phyloP scores from a whole-genome alignment of 768 basidiomycete species.

The Rhizopogon rudus region DNA sequence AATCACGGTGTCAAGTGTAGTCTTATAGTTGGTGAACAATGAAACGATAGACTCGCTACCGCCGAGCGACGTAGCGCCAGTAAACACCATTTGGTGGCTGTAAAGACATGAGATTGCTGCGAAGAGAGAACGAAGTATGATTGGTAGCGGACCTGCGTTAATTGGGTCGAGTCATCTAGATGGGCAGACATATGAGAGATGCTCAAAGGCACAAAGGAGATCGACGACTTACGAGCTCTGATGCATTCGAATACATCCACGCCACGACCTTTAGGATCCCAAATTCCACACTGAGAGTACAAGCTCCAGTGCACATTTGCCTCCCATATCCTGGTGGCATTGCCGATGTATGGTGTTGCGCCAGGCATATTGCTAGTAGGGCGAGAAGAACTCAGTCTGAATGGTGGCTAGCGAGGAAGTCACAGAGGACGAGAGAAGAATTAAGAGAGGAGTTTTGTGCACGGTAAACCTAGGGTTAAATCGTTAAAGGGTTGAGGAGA shows the following conservation, averaged over 20 bases:
- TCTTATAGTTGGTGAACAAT: not conserved
- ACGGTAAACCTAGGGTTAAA: constrained; percentile 7
- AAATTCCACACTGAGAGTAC: constrained; percentile 65
- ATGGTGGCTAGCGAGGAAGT: not conserved
- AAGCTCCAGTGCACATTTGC: constrained; percentile 58
- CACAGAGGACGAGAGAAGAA: not conserved
- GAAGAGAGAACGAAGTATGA: constrained; percentile 2
- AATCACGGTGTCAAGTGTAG: not conserved
- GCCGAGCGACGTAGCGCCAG: constrained; percentile 45
- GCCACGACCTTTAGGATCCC: constrained; percentile 60
- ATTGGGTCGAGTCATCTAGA: constrained; percentile 55
- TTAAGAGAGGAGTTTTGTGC: not conserved
- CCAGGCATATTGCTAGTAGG: constrained; percentile 21
- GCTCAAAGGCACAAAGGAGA: not conserved
- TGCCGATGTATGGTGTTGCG: constrained; percentile 39
- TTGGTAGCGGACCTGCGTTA: constrained; percentile 28
- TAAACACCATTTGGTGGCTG: constrained; percentile 40
- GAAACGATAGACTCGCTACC: constrained; percentile 19
- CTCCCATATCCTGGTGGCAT: constrained; percentile 71
- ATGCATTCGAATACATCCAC: constrained; percentile 79
- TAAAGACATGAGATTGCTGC: not conserved
- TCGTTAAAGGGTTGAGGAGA: constrained; percentile 5
- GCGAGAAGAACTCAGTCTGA: not conserved
- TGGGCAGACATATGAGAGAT: constrained; percentile 5
- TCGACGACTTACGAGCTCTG: constrained; percentile 47